Conservation (phyloP, 331 rosid species). For the Arachis monticola region DNA sequence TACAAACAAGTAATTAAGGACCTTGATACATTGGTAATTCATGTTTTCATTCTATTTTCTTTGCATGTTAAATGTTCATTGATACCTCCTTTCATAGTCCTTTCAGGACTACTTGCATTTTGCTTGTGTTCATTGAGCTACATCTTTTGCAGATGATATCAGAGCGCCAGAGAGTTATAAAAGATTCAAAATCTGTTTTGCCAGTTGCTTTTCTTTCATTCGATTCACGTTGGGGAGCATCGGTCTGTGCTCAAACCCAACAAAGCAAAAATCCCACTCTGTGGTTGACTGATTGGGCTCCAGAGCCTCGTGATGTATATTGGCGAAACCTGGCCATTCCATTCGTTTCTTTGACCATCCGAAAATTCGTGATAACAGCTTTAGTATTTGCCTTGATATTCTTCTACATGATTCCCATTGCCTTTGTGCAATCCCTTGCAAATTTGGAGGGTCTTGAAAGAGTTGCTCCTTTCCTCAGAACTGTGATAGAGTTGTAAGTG, state of each 20-base stretch:
- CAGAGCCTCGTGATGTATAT: slow-evolving; percentile 88
- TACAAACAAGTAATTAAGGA: slow-evolving; percentile 68
- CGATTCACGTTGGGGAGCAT: slow-evolving; percentile 92
- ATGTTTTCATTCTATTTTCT: slow-evolving; percentile 23
- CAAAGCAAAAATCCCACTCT: slow-evolving; percentile 94
- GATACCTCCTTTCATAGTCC: not conserved
- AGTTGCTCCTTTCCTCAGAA: slow-evolving; percentile 97
- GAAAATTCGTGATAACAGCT: slow-evolving; percentile 69
- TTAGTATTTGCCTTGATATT: slow-evolving; percentile 88
- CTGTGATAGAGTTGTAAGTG: slow-evolving; percentile 92
- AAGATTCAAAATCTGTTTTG: slow-evolving; percentile 72
- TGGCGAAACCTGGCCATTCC: slow-evolving; percentile 96
- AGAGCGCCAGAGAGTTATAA: slow-evolving; percentile 84
- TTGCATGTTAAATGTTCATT: not conserved
- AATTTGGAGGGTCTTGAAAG: slow-evolving; percentile 97
- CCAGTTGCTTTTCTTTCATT: slow-evolving; percentile 96
- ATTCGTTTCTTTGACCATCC: slow-evolving; percentile 79
- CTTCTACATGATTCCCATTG: slow-evolving; percentile 99
- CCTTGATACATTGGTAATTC: slow-evolving; percentile 71
- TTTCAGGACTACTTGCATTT: slow-evolving; percentile 17
- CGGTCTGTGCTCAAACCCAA: slow-evolving; percentile 97
- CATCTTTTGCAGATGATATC: slow-evolving; percentile 62
- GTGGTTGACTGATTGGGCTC: slow-evolving; percentile 98
- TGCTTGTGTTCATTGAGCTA: slow-evolving; percentile 20
- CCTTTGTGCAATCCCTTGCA: slow-evolving; percentile 97